Percentiles rank a stretch among this genome's conserved stretches.
Conservation (phyloP, 441 rosid genomes). For the Adansonia madagascariensis region DNA sequence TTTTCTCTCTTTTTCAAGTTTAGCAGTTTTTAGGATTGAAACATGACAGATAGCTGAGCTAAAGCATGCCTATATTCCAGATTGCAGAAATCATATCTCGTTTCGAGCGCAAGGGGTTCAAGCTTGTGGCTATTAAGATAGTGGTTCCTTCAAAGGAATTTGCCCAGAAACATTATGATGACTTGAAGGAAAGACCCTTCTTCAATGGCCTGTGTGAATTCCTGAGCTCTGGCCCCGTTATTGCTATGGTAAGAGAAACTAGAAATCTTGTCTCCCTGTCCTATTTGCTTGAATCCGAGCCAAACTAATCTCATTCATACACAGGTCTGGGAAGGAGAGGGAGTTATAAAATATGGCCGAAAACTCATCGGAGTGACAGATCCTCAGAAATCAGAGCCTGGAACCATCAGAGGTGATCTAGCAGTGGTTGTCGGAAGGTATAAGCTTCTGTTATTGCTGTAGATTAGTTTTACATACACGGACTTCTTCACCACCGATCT, state of each 20-base stretch:
- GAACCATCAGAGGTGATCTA: conserved; percentile 95
- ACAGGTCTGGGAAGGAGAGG: conserved; percentile 99
- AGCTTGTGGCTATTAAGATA: conserved; percentile 88
- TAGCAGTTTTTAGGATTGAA: background rate
- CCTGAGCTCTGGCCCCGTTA: conserved; percentile 97
- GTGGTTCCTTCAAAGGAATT: conserved; percentile 79
- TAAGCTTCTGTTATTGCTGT: background rate
- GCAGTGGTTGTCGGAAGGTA: conserved; percentile 96
- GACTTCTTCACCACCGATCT: background rate
- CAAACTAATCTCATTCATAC: conserved; percentile 26
- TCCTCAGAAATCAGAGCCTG: conserved; percentile 97
- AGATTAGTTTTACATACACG: background rate
- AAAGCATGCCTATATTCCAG: conserved; percentile 40
- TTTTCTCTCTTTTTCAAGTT: background rate
- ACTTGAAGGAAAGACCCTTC: conserved; percentile 91
- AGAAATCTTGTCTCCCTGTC: background rate
- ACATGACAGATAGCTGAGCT: background rate
- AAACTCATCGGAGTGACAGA: conserved; percentile 97
- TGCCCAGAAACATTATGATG: conserved; percentile 91
- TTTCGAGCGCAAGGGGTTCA: conserved; percentile 94
- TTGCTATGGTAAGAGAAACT: conserved; percentile 76
- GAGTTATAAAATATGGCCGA: conserved; percentile 84
- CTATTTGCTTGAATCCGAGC: background rate
- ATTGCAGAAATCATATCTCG: conserved; percentile 87
- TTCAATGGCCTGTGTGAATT: conserved; percentile 86